Conservation (phyloP, 768 basidiomycete species). For the Macrolepiota albuminosa region DNA sequence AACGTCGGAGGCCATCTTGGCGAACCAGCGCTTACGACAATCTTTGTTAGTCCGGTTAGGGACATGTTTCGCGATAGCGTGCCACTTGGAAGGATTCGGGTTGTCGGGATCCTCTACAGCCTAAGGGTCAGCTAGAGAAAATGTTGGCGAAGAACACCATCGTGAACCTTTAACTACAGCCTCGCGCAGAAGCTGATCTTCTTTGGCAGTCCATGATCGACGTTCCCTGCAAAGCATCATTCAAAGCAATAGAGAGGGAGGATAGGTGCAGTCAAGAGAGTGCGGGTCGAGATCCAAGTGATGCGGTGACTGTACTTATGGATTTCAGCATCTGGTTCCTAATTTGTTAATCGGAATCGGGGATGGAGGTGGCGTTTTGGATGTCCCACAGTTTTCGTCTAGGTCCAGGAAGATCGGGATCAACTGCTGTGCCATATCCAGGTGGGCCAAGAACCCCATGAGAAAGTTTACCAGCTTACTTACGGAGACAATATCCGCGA, state of each 20-base stretch:
- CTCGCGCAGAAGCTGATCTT: constrained; percentile 48
- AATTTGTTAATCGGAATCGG: constrained; percentile 20
- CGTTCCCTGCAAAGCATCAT: constrained; percentile 41
- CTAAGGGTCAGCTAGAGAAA: constrained; percentile 10
- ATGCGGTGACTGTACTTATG: constrained; percentile 20
- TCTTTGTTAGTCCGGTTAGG: constrained; percentile 61
- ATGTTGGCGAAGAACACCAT: not conserved
- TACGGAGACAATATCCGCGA: constrained; percentile 17
- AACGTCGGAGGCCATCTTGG: constrained; percentile 59
- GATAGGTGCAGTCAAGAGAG: not conserved
- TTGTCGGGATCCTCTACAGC: constrained; percentile 50
- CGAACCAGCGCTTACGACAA: constrained; percentile 60
- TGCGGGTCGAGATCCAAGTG: constrained; percentile 16
- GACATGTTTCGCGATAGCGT: constrained; percentile 58
- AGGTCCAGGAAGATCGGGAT: constrained; percentile 18
- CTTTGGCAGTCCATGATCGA: constrained; percentile 47
- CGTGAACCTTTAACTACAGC: constrained; percentile 43
- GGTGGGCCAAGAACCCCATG: constrained; percentile 17
- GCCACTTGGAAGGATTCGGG: constrained; percentile 56
- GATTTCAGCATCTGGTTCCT: constrained; percentile 12
- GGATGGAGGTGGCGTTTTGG: constrained; percentile 20
- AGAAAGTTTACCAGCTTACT: constrained; percentile 18
- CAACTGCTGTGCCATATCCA: constrained; percentile 18
- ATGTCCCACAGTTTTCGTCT: constrained; percentile 14
- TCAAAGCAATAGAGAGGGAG: constrained; percentile 13